Conservation (phyloP, 2,329 filamentous ascomycete genomes). For the Aspergillus sp. region DNA sequence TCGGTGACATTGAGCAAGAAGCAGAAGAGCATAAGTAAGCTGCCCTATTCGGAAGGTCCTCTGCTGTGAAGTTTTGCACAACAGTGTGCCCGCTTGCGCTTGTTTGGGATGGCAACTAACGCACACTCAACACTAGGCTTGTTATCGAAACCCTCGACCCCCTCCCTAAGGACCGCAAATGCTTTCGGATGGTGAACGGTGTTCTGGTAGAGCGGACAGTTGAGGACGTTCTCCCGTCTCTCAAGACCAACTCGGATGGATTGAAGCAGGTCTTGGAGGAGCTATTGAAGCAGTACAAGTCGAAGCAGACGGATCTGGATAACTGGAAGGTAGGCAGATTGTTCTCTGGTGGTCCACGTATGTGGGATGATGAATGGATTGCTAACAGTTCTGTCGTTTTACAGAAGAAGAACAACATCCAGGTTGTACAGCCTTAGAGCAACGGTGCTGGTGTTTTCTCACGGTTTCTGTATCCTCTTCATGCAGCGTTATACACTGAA, state of each 20-base stretch:
- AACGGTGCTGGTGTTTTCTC: slow-evolving; percentile 4
- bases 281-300: slow-evolving; percentile 93
- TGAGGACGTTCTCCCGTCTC: slow-evolving; percentile 83
- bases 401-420: slow-evolving; percentile 53
- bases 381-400: slow-evolving; percentile 15
- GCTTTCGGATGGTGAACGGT: slow-evolving; percentile 98
- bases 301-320: slow-evolving; percentile 91
- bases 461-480: slow-evolving; percentile 1
- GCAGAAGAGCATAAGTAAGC: slow-evolving; percentile 96
- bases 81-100: neutral
- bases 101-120: slow-evolving; percentile 19
- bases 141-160: slow-evolving; percentile 90
- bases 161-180: slow-evolving; percentile 82
- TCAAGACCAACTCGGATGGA: slow-evolving; percentile 92
- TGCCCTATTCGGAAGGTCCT: neutral
- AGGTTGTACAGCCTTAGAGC: slow-evolving; percentile 49
- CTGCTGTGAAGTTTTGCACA: neutral
- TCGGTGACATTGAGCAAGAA: slow-evolving; percentile 96
- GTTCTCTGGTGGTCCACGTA: neutral
- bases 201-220: slow-evolving; percentile 93
- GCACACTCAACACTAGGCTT: slow-evolving; percentile 60
- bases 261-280: slow-evolving; percentile 93
- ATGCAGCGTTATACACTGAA: neutral
- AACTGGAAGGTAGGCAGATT: slow-evolving; percentile 83
- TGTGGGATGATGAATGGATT: neutral